Conservation (phyloP, 1,284 basidiomycete species). For the Wallemia mellicola region DNA sequence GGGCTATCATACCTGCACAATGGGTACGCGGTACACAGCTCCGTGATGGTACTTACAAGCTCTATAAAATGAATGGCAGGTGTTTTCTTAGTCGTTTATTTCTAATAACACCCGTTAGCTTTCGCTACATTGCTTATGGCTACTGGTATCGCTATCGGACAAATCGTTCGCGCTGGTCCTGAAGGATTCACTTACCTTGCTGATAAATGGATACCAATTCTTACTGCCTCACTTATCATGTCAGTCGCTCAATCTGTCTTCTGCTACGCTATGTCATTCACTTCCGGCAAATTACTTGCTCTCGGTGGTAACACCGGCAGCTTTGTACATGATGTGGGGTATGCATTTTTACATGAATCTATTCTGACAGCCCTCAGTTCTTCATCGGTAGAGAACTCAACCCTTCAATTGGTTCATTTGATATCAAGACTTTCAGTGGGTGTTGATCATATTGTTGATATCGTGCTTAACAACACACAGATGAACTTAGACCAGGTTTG, state of each 20-base stretch:
- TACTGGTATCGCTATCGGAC: slow-evolving; percentile 34
- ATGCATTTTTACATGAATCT: not conserved
- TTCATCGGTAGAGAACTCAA: slow-evolving; percentile 91
- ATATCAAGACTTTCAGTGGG: slow-evolving; percentile 71
- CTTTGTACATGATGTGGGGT: slow-evolving; percentile 50
- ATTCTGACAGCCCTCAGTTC: slow-evolving; percentile 28
- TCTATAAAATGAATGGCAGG: slow-evolving; percentile 85
- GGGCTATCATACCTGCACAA: slow-evolving; percentile 62
- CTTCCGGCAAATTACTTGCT: slow-evolving; percentile 32
- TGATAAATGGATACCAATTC: slow-evolving; percentile 67
- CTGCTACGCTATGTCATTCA: slow-evolving; percentile 46
- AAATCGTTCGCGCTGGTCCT: slow-evolving; percentile 40
- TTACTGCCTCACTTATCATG: slow-evolving; percentile 58
- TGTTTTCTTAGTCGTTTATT: not conserved
- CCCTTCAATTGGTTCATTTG: slow-evolving; percentile 58
- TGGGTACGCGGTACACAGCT: slow-evolving; percentile 47
- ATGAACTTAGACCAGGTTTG: slow-evolving; percentile 75
- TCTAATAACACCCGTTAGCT: slow-evolving; percentile 21
- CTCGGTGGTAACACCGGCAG: slow-evolving; percentile 75
- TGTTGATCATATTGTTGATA: slow-evolving; percentile 7
- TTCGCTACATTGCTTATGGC: slow-evolving; percentile 59
- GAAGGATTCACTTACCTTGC: slow-evolving; percentile 62
- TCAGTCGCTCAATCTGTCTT: slow-evolving; percentile 38
- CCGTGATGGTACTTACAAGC: slow-evolving; percentile 42
- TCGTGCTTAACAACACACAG: not conserved